A percentile compares a stretch with the other conserved stretches of the same genome.
These are phyloP conservation scores for Gossypium armourianum DNA, from an alignment of 441 rosid genomes.

Conservation along the genomic window DNA sequence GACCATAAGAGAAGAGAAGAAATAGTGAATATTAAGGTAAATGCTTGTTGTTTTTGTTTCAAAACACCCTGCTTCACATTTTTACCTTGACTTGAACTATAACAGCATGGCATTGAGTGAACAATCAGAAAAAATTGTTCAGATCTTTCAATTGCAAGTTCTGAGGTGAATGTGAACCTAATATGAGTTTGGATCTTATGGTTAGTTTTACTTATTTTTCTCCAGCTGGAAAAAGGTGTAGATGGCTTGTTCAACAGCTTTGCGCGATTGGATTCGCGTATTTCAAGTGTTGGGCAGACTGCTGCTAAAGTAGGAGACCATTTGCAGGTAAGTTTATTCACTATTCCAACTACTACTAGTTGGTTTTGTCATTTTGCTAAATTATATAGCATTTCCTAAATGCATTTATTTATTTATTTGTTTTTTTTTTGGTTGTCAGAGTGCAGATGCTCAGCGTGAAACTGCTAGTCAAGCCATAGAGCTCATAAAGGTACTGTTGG, in stretches of 20 bases:
- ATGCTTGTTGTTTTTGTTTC: not conserved
- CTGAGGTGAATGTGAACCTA: constrained; percentile 12
- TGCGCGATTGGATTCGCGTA: constrained; percentile 94
- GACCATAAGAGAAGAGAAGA: too few relatives aligned
- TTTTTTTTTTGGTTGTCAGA: constrained; percentile 37
- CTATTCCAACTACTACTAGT: not conserved
- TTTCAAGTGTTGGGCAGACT: constrained; percentile 98
- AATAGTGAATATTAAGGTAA: not conserved
- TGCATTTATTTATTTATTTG: constrained; percentile 15
- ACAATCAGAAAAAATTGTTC: not conserved
- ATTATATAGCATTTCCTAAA: not conserved
- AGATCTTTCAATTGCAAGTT: not conserved
- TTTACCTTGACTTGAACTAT: not conserved
- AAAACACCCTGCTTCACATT: not conserved
- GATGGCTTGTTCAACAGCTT: constrained; percentile 95
- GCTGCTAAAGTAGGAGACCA: constrained; percentile 99
- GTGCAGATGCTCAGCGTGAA: constrained; percentile 98
- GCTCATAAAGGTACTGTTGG: constrained; percentile 67
- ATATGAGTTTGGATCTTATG: not conserved
- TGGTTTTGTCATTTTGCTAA: not conserved
- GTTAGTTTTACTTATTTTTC: constrained; percentile 5
- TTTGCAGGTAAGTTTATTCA: constrained; percentile 54
- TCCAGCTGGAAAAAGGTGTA: constrained; percentile 86
- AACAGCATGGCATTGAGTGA: not conserved
- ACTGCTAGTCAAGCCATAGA: constrained; percentile 96